Percentiles rank a stretch among this genome's conserved stretches.
Evolutionary conservation across 176 grass and related monocot genomes (phyloP).

Genomic region (Urochloa ruziziensis): DNA sequence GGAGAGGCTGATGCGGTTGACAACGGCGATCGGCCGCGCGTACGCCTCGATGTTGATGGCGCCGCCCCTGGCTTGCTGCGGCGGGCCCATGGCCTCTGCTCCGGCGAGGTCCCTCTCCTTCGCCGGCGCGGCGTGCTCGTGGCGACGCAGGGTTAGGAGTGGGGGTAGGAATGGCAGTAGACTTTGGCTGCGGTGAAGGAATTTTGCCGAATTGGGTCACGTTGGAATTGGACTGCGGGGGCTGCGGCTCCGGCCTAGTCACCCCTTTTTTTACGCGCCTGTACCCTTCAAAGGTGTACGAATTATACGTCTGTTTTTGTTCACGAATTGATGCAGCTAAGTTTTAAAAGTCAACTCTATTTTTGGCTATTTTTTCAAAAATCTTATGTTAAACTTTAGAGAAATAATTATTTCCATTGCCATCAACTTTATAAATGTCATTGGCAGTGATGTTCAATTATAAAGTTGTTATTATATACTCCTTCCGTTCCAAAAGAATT

Average conservation of each 20-base stretch:
- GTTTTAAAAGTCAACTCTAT: not conserved
- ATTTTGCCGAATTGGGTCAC: not conserved
- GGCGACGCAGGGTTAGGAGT: not conserved
- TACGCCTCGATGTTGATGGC: slow-evolving; percentile 65
- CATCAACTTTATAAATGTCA: too few relatives aligned
- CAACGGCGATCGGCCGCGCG: slow-evolving; percentile 74
- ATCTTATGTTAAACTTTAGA: too few relatives aligned
- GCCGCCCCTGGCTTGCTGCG: slow-evolving; percentile 34
- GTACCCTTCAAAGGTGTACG: not conserved
- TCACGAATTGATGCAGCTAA: not conserved
- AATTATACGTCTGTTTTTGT: too few relatives aligned
- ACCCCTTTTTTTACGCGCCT: not conserved
- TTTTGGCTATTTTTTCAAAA: not conserved
- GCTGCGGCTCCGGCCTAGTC: not conserved
- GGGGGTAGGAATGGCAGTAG: slow-evolving; percentile 14
- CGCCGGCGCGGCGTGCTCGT: slow-evolving; percentile 3
- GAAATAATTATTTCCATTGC: too few relatives aligned
- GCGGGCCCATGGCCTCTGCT: slow-evolving; percentile 44
- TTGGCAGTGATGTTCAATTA: too few relatives aligned
- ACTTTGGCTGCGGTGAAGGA: slow-evolving; percentile 16
- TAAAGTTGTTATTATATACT: too few relatives aligned
- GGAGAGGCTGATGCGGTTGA: slow-evolving; percentile 77
- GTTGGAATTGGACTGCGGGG: not conserved
- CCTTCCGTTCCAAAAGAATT: too few relatives aligned
- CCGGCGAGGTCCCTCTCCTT: slow-evolving; percentile 15